Base-by-base conservation (phyloP, 768 basidiomycete genomes). In the Trametes cinnabarina region DNA sequence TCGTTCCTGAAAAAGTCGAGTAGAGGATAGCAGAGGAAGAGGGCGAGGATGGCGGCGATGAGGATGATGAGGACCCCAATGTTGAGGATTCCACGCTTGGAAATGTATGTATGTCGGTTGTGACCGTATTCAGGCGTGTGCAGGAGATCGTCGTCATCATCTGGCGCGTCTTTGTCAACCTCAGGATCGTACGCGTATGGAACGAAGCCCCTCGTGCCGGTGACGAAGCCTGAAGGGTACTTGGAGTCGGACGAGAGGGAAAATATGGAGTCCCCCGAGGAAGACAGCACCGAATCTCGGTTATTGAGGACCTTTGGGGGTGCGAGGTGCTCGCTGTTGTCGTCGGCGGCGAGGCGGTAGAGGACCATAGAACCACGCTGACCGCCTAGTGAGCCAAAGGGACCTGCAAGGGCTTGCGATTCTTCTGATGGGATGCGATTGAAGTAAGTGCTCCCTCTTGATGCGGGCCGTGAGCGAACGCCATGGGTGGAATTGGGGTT, bases 11-110 rank as follows among this genome's bases (percentile, higher is more conserved):
- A 81, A 57, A 81, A 87, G 57, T 63, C 75, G 64, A 85, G 68
- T 64, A 96, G 82, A 3, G 95, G 94, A 68, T 91, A 95, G 40
- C 86, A 83, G 49, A 91, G 83, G 71, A 96, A 97, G 8, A 97
- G 81, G 35, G 72, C 72, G 52, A 97, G 71, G 57, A 97, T 72
- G 4, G 76, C 82, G 25, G 72, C 22, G 15, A 90, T 73, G 63
- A 97, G 77, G 19, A 86, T 1, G 34, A 87, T 0, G 23, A 98
- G 77, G 48, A 90, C 81, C 26, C 81, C 73, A 49, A 96, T 69
- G 73, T 97, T 97, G 58, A 82, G 60, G 3, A 91, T 51, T 3
- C 87, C 85, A 32, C 85, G 82, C 51, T 68, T 63, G 58, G 66
- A 71, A 50, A 58, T 58, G 77, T 67, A 77, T 76, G 80, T 48